Evolutionary conservation across 495 filamentous ascomycete species (phyloP), one percentile per base, ranked within the genome.

Genomic region (Penicillium paxilli): DNA sequence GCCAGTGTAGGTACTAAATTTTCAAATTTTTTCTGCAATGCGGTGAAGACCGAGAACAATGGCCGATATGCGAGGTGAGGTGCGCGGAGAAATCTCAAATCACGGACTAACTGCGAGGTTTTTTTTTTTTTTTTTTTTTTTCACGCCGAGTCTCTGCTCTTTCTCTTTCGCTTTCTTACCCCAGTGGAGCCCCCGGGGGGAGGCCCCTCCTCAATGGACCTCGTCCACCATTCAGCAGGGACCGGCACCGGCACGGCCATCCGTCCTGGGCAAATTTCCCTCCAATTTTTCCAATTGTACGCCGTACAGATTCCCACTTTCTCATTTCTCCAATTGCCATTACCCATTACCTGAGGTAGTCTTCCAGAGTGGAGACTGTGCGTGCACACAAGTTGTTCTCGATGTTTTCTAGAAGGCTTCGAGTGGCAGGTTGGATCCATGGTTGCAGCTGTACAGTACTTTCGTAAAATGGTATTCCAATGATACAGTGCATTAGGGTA

Each of bases 371-470:
- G 35, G 35, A 38, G 35, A 5, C 19, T 20, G 40, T 42, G 40
- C 40, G 40, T 42, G 40, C 9, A 20, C 40, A 14, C 40, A 42
- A 42, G 40, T 21, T 60, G n/a, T 69, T 55, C 52, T 25, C 47
- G 63, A 66, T 33, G 59, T 66, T 57, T 69, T 69, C 66, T 69
- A 66, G 66, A 69, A 67, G 55, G 40, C 26, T 52, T 68, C 58
- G 47, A 52, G 40, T 56, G 60, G 58, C 23, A 37, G 14, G 1
- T 38, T 17, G 25, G 52, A 49, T 55, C 52, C 52, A 44, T 55
- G 52, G 52, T 41, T 50, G 33, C 44, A 40, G 41, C 35, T 40
- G 35, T 5, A 5, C 5, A 14, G 35, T 28, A 28, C 26, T n/a
- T n/a, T 28, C 26, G 16, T 16, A n/a, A 16, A 38, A 16, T 37